Conservation (phyloP, 2,329 filamentous ascomycete species). For the Volutella citrinella region DNA sequence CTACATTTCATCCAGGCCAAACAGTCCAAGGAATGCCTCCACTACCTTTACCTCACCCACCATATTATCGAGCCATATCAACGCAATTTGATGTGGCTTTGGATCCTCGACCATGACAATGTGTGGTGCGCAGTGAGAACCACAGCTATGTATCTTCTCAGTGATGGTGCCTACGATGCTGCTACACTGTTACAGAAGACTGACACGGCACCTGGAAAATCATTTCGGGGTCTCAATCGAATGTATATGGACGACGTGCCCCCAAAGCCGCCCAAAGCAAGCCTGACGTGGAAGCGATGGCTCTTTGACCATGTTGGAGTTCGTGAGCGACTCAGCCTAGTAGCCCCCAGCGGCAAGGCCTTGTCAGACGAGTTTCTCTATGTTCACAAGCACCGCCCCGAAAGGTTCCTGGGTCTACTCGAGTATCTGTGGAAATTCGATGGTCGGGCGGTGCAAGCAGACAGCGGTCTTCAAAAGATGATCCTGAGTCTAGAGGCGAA, state of each 20-base stretch:
- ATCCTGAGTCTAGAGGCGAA: conserved; percentile 2
- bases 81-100: too few relatives aligned
- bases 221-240: not conserved
- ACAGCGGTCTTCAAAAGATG: not conserved
- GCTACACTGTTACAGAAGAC: too few relatives aligned
- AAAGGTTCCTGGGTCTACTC: conserved; percentile 9
- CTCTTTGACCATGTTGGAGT: conserved; percentile 6
- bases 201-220: conserved; percentile 1
- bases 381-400: conserved; percentile 2
- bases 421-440: conserved; percentile 12
- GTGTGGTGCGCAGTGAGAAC: too few relatives aligned
- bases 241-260: not conserved
- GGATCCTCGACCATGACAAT: too few relatives aligned
- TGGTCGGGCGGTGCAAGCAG: not conserved
- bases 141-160: too few relatives aligned
- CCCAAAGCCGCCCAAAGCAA: fast-evolving
- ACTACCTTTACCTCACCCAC: too few relatives aligned
- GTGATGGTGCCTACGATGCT: too few relatives aligned
- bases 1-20: too few relatives aligned
- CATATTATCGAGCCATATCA: too few relatives aligned
- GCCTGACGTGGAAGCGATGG: conserved; percentile 8
- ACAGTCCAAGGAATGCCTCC: too few relatives aligned
- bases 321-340: conserved; percentile 1
- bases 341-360: not conserved
- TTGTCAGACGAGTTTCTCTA: conserved; percentile 11